phyloP scores from a whole-genome alignment of 148 eudicot genomes.

The Vaccinium vitisidaea region DNA sequence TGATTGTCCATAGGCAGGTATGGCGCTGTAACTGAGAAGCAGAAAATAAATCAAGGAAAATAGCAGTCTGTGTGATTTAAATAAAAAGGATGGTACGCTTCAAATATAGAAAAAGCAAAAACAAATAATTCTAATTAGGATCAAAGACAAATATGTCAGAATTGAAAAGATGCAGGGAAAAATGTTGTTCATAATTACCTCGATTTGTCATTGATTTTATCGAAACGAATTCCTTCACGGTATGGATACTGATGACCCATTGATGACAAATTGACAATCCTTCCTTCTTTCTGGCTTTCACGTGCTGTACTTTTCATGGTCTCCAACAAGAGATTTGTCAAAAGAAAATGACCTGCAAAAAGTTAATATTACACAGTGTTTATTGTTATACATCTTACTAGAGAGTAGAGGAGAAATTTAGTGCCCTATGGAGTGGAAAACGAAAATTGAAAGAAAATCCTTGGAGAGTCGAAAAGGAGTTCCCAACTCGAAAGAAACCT shows the following conservation, averaged over 20 bases:
- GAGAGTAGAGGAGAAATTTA: background rate
- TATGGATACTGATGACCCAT: constrained; percentile 57
- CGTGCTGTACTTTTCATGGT: constrained; percentile 67
- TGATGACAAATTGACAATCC: constrained; percentile 79
- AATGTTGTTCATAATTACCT: constrained; percentile 31
- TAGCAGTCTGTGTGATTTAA: background rate
- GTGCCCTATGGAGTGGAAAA: background rate
- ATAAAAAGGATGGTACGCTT: background rate
- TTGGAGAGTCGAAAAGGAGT: background rate
- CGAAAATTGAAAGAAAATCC: background rate
- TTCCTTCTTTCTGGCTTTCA: constrained; percentile 68
- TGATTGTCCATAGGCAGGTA: constrained; percentile 81
- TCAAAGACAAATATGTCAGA: background rate
- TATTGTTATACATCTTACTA: background rate
- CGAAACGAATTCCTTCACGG: constrained; percentile 58
- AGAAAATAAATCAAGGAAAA: background rate
- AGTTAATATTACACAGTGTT: background rate
- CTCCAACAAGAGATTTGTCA: constrained; percentile 78
- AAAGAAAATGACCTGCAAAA: constrained; percentile 71
- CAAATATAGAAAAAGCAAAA: background rate
- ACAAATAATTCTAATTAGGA: background rate
- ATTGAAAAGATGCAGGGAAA: background rate
- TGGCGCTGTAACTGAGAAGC: constrained; percentile 52
- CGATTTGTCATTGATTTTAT: constrained; percentile 63
- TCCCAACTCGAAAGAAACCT: background rate